Evolutionary conservation across 2,329 filamentous ascomycete genomes (phyloP).

Genomic region (Amauroascus niger): DNA sequence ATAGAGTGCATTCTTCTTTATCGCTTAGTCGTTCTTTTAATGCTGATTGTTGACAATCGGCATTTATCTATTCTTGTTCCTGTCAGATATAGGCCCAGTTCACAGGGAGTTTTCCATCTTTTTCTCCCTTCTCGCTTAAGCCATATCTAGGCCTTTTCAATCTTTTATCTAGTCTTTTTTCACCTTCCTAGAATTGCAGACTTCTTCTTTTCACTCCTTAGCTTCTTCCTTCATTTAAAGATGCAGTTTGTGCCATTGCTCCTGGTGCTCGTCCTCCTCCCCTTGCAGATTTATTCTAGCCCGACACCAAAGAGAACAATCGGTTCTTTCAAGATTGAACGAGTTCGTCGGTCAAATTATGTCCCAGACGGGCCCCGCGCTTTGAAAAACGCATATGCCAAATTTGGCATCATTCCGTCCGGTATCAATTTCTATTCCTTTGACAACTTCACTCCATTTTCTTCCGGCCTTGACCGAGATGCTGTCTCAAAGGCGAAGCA

Average conservation of each 20-base stretch:
- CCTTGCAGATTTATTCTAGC: conserved; percentile 19
- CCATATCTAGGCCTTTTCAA: background rate
- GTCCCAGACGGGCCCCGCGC: conserved; percentile 51
- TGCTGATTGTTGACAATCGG: conserved; percentile 8
- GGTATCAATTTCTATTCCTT: conserved; percentile 33
- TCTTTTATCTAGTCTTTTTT: background rate
- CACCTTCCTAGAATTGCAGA: background rate
- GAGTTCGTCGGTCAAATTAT: conserved; percentile 48
- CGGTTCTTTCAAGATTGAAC: conserved; percentile 52
- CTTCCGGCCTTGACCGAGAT: conserved; percentile 20
- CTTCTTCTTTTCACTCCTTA: background rate
- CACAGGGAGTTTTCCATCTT: background rate
- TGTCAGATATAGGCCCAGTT: background rate
- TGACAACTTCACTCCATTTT: conserved; percentile 28
- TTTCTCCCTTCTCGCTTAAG: background rate
- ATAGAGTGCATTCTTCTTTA: background rate
- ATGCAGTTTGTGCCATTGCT: conserved; percentile 18
- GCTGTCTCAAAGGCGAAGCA: conserved; percentile 21
- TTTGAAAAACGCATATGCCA: conserved; percentile 57
- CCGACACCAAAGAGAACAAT: conserved; percentile 26
- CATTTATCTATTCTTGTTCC: background rate
- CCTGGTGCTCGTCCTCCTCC: conserved; percentile 24
- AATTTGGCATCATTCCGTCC: conserved; percentile 50
- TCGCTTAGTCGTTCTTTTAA: conserved; percentile 10
- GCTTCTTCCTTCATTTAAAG: background rate